phyloP scores from a whole-genome alignment of 345 rosid genomes.

The Turritis glabra region DNA sequence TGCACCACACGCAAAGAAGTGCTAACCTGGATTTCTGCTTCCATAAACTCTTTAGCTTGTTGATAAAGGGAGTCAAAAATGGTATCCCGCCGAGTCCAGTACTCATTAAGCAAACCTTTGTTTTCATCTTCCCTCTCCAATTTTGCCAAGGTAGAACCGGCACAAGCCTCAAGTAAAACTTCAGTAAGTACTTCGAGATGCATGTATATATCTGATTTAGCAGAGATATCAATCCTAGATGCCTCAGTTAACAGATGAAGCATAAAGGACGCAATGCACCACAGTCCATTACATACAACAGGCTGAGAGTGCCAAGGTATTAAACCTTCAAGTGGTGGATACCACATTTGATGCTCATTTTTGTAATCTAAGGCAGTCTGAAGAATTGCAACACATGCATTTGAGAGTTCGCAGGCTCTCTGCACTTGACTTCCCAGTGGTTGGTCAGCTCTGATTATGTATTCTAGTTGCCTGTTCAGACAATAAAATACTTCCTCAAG shows the following conservation, averaged over 20 bases:
- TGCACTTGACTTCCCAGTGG: slow-evolving; percentile 57
- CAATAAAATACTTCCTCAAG: slow-evolving; percentile 82
- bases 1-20: background rate
- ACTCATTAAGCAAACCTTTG: slow-evolving; percentile 68
- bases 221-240: slow-evolving; percentile 55
- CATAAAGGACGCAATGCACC: slow-evolving; percentile 78
- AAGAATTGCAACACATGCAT: slow-evolving; percentile 67
- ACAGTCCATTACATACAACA: slow-evolving; percentile 75
- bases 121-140: slow-evolving; percentile 71
- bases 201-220: slow-evolving; percentile 56
- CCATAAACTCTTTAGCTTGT: slow-evolving; percentile 58
- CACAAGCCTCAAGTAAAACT: slow-evolving; percentile 71
- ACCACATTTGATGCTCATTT: slow-evolving; percentile 85
- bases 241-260: slow-evolving; percentile 60
- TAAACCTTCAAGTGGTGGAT: slow-evolving; percentile 88
- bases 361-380: slow-evolving; percentile 65
- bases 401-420: slow-evolving; percentile 78
- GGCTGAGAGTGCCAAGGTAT: slow-evolving; percentile 74
- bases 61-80: slow-evolving; percentile 69
- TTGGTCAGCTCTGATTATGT: slow-evolving; percentile 62
- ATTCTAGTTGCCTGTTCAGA: slow-evolving; percentile 67
- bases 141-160: slow-evolving; percentile 68
- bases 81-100: slow-evolving; percentile 73
- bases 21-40: slow-evolving; percentile 56
- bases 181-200: slow-evolving; percentile 66